phyloP scores from a whole-genome alignment of 192 early-diverging fungal genomes.

The Lobosporangium transversale region DNA sequence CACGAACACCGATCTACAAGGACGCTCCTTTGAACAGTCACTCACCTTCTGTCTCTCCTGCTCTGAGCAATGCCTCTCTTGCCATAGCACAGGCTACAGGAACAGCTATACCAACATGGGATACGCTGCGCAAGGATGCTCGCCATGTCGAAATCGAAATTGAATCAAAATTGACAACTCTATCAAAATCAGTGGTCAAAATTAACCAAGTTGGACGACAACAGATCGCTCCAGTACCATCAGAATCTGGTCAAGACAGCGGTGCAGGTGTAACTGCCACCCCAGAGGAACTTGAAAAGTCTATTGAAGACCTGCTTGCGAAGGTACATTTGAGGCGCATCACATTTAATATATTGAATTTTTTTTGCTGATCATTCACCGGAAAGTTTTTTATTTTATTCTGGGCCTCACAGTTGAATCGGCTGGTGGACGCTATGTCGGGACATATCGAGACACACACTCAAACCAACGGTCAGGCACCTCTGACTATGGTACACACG shows the following conservation, averaged over 20 bases:
- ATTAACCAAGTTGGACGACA: no score
- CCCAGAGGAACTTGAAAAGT: constrained; percentile 56
- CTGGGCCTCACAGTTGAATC: constrained; percentile 59
- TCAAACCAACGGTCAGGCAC: constrained; percentile 58
- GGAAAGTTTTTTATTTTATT: constrained; percentile 4
- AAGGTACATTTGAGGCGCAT: constrained; percentile 55
- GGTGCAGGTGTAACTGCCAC: constrained; percentile 22
- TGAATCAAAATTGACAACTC: constrained; percentile 68
- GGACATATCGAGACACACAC: constrained; percentile 63
- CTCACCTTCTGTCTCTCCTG: constrained; percentile 12
- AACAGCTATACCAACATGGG: constrained; percentile 61
- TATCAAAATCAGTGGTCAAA: constrained; percentile 59
- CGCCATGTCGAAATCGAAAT: constrained; percentile 78
- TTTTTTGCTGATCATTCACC: neutral
- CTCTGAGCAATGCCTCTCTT: constrained; percentile 31
- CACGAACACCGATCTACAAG: constrained; percentile 43
- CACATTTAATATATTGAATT: neutral
- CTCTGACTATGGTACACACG: constrained; percentile 75
- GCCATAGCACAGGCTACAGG: constrained; percentile 40
- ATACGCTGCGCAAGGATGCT: constrained; percentile 73
- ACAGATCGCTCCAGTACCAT: constrained; percentile 2
- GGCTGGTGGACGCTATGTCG: constrained; percentile 70
- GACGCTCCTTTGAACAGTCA: constrained; percentile 38
- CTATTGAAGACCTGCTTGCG: constrained; percentile 70
- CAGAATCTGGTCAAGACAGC: neutral